Conservation (phyloP, 805 yeast genomes). For the Candida verbasci region DNA sequence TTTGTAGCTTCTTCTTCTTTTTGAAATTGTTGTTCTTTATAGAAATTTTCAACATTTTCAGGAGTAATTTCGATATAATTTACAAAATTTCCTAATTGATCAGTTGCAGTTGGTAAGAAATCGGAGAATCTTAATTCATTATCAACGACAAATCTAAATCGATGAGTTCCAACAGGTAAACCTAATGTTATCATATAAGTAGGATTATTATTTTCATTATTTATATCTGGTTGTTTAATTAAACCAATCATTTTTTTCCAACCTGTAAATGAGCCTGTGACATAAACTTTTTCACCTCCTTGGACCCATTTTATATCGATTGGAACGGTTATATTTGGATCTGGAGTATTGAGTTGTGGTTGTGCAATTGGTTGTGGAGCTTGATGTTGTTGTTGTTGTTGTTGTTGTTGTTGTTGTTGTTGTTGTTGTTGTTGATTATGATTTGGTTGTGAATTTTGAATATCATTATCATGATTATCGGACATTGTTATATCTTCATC, state of each 20-base stretch:
- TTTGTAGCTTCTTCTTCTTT: conserved; percentile 7
- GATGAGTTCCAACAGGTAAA: conserved; percentile 85
- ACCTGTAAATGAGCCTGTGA: conserved; percentile 95
- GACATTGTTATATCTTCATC: too few relatives aligned
- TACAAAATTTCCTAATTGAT: conserved; percentile 93
- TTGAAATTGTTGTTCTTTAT: conserved; percentile 7
- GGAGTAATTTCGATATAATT: conserved; percentile 76
- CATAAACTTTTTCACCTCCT: conserved; percentile 94
- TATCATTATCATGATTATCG: too few relatives aligned
- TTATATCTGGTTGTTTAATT: conserved; percentile 48
- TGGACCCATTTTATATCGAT: conserved; percentile 87
- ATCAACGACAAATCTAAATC: conserved; percentile 90
- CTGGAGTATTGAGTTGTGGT: conserved; percentile 12
- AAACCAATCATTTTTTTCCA: conserved; percentile 98
- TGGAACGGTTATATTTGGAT: conserved; percentile 36
- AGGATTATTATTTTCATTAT: too few relatives aligned
- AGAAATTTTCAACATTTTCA: conserved; percentile 29
- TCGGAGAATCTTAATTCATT: conserved; percentile 88
- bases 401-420: conserved; percentile 9
- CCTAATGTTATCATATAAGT: conserved; percentile 71
- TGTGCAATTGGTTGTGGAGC: conserved; percentile 1
- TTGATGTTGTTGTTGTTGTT: conserved; percentile 10
- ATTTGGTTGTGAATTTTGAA: conserved; percentile 13
- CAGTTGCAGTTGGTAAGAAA: conserved; percentile 92
- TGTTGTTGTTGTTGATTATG: conserved; percentile 9